These are phyloP conservation scores for Panicum miliaceum DNA, from an alignment of 176 grass and related monocot species.

Conservation along the genomic window DNA sequence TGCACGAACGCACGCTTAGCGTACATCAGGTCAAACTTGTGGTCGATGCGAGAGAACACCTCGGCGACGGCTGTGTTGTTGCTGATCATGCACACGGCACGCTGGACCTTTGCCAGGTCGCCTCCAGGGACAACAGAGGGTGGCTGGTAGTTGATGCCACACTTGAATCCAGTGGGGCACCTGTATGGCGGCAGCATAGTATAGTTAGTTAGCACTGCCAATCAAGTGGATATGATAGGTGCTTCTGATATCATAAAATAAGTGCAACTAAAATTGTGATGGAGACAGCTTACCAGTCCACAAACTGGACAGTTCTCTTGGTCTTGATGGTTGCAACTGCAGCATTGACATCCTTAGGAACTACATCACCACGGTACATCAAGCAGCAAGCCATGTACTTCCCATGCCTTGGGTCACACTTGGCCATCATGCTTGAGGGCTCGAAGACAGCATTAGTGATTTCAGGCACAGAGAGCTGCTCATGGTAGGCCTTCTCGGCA, in stretches of 20 bases:
- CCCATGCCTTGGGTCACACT: slow-evolving; percentile 95
- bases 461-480: slow-evolving; percentile 94
- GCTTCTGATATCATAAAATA: slow-evolving; percentile 28
- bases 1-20: slow-evolving; percentile 86
- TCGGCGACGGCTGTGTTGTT: slow-evolving; percentile 92
- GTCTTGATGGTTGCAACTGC: slow-evolving; percentile 97
- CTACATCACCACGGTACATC: slow-evolving; percentile 98
- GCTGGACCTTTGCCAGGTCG: slow-evolving; percentile 90
- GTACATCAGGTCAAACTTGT: slow-evolving; percentile 96
- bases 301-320: slow-evolving; percentile 98
- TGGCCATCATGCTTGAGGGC: slow-evolving; percentile 99
- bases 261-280: slow-evolving; percentile 32
- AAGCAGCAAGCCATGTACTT: slow-evolving; percentile 99
- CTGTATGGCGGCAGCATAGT: slow-evolving; percentile 44
- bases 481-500: slow-evolving; percentile 98
- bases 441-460: slow-evolving; percentile 99
- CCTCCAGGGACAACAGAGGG: slow-evolving; percentile 87
- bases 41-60: slow-evolving; percentile 88
- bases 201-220: slow-evolving; percentile 34
- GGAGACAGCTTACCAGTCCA: slow-evolving; percentile 78
- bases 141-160: slow-evolving; percentile 96
- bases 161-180: slow-evolving; percentile 95
- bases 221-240: slow-evolving; percentile 18
- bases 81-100: slow-evolving; percentile 95
- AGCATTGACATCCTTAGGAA: slow-evolving; percentile 96